These are phyloP conservation scores for Claviceps africana DNA, from an alignment of 2,329 filamentous ascomycete genomes.

Conservation along the genomic window DNA sequence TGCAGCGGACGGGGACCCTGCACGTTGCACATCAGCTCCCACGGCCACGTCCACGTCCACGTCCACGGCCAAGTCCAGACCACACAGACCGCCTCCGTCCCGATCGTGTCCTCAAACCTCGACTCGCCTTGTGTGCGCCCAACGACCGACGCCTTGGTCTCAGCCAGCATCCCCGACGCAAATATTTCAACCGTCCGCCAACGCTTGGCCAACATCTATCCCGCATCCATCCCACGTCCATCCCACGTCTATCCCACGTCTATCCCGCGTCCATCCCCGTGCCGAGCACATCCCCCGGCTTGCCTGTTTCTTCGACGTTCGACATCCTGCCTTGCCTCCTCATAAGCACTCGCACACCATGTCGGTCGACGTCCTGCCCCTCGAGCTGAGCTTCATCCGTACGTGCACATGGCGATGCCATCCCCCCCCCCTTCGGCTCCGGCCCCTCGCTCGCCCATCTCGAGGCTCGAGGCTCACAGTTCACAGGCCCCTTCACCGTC, in stretches of 20 bases:
- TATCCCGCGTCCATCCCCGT: neutral
- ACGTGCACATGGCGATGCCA: constrained; percentile 24
- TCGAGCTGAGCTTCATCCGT: constrained; percentile 91
- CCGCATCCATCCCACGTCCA: neutral
- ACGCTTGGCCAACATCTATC: too few relatives aligned
- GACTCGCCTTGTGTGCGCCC: neutral
- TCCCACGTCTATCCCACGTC: neutral
- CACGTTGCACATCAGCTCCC: neutral
- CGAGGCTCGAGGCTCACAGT: constrained; percentile 7
- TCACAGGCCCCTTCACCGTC: constrained; percentile 48
- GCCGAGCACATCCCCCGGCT: neutral
- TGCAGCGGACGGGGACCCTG: neutral
- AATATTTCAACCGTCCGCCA: too few relatives aligned
- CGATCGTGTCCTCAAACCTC: constrained; percentile 3
- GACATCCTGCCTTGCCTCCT: neutral
- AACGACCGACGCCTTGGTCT: neutral
- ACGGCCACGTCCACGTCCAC: neutral
- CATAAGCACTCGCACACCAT: constrained; percentile 36
- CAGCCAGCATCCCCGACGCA: neutral
- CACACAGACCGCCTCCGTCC: neutral
- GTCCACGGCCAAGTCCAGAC: neutral
- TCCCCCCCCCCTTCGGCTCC: neutral
- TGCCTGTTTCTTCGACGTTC: neutral
- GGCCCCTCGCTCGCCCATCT: neutral
- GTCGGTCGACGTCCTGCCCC: constrained; percentile 87